Base-by-base conservation (phyloP, 441 rosid species). In the Corymbia citriodora region DNA sequence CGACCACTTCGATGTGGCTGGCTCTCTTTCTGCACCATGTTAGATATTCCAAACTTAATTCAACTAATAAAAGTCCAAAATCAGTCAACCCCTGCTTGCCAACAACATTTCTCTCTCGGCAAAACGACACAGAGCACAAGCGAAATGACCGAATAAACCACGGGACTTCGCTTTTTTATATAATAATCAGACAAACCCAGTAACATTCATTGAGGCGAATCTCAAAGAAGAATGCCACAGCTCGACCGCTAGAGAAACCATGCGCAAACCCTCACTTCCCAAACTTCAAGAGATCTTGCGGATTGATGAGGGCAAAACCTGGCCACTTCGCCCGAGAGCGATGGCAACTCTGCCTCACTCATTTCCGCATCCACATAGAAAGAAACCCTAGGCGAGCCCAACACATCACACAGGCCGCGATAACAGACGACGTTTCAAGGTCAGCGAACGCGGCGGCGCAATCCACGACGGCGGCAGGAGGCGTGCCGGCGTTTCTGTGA, bases 381-480 rank as follows among this genome's bases (percentile, higher is more conserved):
- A 59, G 29, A 27, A 59, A 59, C n/a, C n/a, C n/a, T 25, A 59
- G 55, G 29, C n/a, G 13, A 59, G 7, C 65, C n/a, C 1, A 0
- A 6, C n/a, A 59, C n/a, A 59, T 59, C 65, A 25, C 65, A 25
- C 65, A 29, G 65, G n/a, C n/a, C 11, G 29, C 65, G 29, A 5
- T 25, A 11, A 59, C 5, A 10, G 31, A 27, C 0, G 17, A 63
- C 33, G 70, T 63, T 63, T 63, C 70, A 63, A 1, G 29, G 70
- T 63, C 16, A 63, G 31, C 33, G 0, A 63, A 63, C 9, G 9
- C 18, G 9, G 29, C 33, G 2, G 18, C 9, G 9, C 17, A 63
- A 3, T 63, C 31, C 70, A 27, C 0, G 2, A 27, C 0, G 17
- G 31, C 1, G 31, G 68, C 0, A 8, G 70, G 0, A 27, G 31